Evolutionary conservation across 345 rosid species (phyloP), one percentile per base, ranked within the genome.

Genomic region (Boechera retrofracta): DNA sequence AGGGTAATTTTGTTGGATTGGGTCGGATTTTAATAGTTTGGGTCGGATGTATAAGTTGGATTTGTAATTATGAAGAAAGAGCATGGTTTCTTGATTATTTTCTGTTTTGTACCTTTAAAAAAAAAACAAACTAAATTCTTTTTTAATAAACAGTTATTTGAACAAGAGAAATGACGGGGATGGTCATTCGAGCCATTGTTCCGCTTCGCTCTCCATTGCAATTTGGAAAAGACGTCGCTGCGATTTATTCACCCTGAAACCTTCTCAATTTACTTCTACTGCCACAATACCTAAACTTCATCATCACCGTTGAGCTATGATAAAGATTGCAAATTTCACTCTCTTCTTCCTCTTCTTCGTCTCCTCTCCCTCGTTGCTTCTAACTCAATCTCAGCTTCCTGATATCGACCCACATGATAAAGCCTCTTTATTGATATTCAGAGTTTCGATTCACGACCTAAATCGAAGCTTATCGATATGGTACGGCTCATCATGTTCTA

Each of bases 401-500:
- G 85, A 81, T 51, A 79, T 94, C 35, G 77, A 89, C 80, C 89
- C 82, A 29, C 75, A 69, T 10, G 97, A 91, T 16, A 90, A 82
- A 83, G 82, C 83, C 13, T 81, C 95, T 1, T 81, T 94, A 36
- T 62, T 87, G 64, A 68, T 83, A 48, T 85, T 94, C 77, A 84
- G 81, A 63, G 85, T 86, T 10, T 73, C 77, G 47, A 64, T 89
- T 70, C 89, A 76, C 54, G 93, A 89, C 85, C 89, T 86, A 0
- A 80, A 64, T 81, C 89, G 66, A 69, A 87, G 74, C 61, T 78
- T 90, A 64, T 77, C 85, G 13, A 57, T 88, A 54, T 91, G 97
- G 98, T 64, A 72, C 49, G 94, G 89, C 67, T 84, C 93, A 16
- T 68, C 82, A n/a, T 94, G 95, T 83, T 76, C 86, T 11, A 83